Percentiles rank a stretch among this genome's conserved stretches.
These are phyloP conservation scores for Penicillium silybi DNA, from an alignment of 495 filamentous ascomycete genomes.

Conservation along the genomic window DNA sequence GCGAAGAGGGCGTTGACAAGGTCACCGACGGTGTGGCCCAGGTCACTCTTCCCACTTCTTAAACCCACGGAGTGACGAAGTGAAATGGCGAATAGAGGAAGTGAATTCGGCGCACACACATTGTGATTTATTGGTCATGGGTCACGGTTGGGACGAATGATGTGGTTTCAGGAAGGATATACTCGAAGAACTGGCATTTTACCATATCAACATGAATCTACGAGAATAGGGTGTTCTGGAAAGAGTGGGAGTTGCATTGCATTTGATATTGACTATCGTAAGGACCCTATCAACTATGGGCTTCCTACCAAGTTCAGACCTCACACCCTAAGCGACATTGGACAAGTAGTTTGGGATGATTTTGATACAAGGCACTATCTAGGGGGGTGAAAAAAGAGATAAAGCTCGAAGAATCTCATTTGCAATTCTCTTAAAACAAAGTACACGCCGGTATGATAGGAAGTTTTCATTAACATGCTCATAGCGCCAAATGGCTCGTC, in stretches of 20 bases:
- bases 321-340: background rate
- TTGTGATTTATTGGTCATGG: background rate
- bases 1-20: constrained; percentile 30
- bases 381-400: background rate
- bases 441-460: constrained; percentile 24
- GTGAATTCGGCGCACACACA: constrained; percentile 5
- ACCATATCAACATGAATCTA: constrained; percentile 12
- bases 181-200: constrained; percentile 12
- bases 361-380: background rate
- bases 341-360: background rate
- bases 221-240: constrained; percentile 11
- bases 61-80: background rate
- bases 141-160: constrained; percentile 6
- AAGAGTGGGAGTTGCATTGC: constrained; percentile 10
- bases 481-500: constrained; percentile 20
- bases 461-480: constrained; percentile 30
- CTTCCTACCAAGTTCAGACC: background rate
- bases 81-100: background rate
- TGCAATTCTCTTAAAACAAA: constrained; percentile 16
- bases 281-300: background rate
- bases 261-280: background rate
- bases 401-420: constrained; percentile 17
- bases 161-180: constrained; percentile 10
- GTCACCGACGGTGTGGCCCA: constrained; percentile 39
- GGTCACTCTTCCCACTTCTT: constrained; percentile 40